Evolutionary conservation across 179 eudicot species (phyloP), one percentile per base, ranked within the genome.

Genomic region (Beta macrorhiza): DNA sequence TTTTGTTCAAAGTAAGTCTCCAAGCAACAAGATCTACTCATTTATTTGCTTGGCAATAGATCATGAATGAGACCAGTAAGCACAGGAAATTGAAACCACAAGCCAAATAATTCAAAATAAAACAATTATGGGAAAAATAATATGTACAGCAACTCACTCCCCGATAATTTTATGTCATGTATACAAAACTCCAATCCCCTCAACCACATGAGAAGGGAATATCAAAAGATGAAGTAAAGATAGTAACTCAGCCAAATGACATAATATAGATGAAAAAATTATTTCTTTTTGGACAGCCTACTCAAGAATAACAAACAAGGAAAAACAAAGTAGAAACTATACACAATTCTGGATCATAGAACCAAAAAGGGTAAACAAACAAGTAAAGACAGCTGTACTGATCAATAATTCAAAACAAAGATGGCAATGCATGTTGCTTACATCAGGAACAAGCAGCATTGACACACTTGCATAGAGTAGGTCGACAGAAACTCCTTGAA

Each of bases 391-490:
- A 63, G 52, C 53, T 49, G 53, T 9, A 49, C 53, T 37, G 55
- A 61, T 22, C 44, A 10, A 16, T 68, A 52, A 5, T 5, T 20
- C 14, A 62, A 57, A 14, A n/a, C 20, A 65, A 20, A 59, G 20
- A 77, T 3, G 4, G 49, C 72, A 71, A n/a, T 14, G 62, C 6
- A 51, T 16, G 62, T 79, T 76, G 55, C 97, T 91, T 91, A 93
- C 98, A 80, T 95, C 93, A 61, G 98, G 97, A 79, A 95, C 89
- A 72, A 95, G 90, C 90, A 93, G 83, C 82, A 86, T 86, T 15
- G 98, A 91, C 37, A 91, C 85, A 83, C 97, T 89, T 25, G 98
- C 97, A 87, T 91, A 93, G 44, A 95, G 92, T 58, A 93, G 97
- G 88, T 95, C 98, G 75, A 95, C 85, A 57, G 98, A 90, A 76